Evolutionary conservation across 75 land plant genomes (phyloP).

Genomic region (Pinus tabuliformis): DNA sequence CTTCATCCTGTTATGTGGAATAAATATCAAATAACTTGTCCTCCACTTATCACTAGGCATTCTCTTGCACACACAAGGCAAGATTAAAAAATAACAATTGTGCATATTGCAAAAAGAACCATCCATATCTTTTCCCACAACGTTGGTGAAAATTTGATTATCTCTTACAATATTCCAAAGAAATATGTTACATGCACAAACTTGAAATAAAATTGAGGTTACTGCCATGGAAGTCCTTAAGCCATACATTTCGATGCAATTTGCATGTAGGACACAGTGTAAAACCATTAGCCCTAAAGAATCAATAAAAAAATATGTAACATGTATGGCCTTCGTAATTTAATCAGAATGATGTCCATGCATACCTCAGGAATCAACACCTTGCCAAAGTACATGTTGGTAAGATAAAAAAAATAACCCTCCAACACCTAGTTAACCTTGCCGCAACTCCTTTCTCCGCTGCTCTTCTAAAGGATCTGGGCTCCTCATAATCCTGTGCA

Average conservation of each 20-base stretch:
- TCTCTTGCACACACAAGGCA: no score
- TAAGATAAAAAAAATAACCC: slow-evolving; percentile 46
- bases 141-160: no score
- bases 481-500: slow-evolving; percentile 61
- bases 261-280: slow-evolving; percentile 20
- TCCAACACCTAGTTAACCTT: slow-evolving; percentile 60
- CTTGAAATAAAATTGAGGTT: slow-evolving; percentile 23
- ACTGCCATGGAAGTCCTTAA: slow-evolving; percentile 15
- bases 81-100: no score
- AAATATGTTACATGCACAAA: slow-evolving; percentile 14
- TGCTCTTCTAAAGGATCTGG: slow-evolving; percentile 89
- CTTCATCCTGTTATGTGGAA: no score
- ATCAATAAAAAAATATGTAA: slow-evolving; percentile 23
- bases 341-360: slow-evolving; percentile 3
- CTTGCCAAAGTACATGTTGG: neutral
- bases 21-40: no score
- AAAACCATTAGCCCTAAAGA: slow-evolving; percentile 12
- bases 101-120: no score
- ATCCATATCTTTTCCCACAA: no score
- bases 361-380: slow-evolving; percentile 9
- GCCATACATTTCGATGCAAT: slow-evolving; percentile 43
- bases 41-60: no score
- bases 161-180: no score
- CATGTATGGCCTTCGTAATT: slow-evolving; percentile 20
- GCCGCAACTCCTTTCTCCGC: slow-evolving; percentile 7